Base-by-base conservation (phyloP, 2,329 filamentous ascomycete genomes). In the Aspergillus proliferans region DNA sequence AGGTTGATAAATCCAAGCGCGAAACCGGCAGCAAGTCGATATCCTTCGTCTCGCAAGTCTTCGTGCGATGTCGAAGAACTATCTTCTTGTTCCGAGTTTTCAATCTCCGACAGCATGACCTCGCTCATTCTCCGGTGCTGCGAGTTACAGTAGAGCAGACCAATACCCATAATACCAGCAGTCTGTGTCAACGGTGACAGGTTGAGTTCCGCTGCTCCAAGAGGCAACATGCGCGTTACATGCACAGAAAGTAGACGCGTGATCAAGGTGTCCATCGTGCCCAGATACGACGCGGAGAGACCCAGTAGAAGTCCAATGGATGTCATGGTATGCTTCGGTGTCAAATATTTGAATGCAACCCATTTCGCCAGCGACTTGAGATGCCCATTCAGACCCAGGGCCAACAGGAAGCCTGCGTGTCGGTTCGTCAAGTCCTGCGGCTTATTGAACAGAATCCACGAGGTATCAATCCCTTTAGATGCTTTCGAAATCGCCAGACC, bases 271-370 rank as follows among this genome's bases (percentile, higher is more conserved):
- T 98, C 93, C 92, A 97, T 97, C 2, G 91, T 97, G 1, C 94
- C 93, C 57, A 96, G 78, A 64, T 95, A 95, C 1, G 93, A 97
- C 22, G 88, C 93, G 7, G 93, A 91, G 15, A 98, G 76, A 1
- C 93, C 93, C 0, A 98, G 77, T 3, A 98, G 77, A n/a, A 98
- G 76, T 8, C 93, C 93, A 47, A 98, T 92, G 1, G 93, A 97
- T 21, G 93, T 97, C 93, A 98, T 98, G 22, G 91, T 95, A 68
- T 98, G 94, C 63, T 98, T 98, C 1, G 93, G 92, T 0, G 93
- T 98, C n/a, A 98, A 76, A 59, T 98, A 98, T 64, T 96, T 97
- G 79, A 97, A 98, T 7, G 91, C 92, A 40, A 98, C 86, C 92
- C 93, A 98, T 73, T 97, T 97, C 2, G 93, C 93, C 24, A 98